Evolutionary conservation across 768 basidiomycete species (phyloP).

Genomic region (Russula emetica): DNA sequence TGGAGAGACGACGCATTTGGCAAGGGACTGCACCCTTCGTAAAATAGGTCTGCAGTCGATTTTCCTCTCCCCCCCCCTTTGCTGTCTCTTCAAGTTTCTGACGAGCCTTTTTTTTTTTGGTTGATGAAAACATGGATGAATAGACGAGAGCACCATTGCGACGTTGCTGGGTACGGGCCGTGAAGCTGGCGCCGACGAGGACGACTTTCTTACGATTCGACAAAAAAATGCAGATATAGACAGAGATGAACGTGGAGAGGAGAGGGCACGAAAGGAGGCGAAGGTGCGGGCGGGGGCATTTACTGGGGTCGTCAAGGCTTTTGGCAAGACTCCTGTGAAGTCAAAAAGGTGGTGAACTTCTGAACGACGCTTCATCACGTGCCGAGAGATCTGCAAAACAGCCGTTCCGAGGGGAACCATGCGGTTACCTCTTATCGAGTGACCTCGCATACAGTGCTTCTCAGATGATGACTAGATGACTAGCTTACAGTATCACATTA

Average conservation of each 20-base stretch:
- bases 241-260: conserved; percentile 50
- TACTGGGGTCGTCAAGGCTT: conserved; percentile 38
- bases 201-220: conserved; percentile 85
- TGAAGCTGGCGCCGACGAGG: conserved; percentile 83
- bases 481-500: neutral
- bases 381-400: neutral
- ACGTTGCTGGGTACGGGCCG: conserved; percentile 45
- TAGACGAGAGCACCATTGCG: conserved; percentile 39
- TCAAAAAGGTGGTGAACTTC: conserved; percentile 50
- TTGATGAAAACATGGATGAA: neutral
- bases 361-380: conserved; percentile 28
- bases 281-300: conserved; percentile 45
- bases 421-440: neutral
- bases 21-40: conserved; percentile 71
- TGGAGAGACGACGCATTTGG: conserved; percentile 78
- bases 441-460: neutral
- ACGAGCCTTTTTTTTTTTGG: neutral
- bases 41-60: conserved; percentile 39
- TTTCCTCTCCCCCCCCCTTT: neutral
- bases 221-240: conserved; percentile 59
- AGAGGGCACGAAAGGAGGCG: conserved; percentile 40
- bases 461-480: neutral
- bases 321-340: conserved; percentile 19
- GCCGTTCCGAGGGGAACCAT: neutral
- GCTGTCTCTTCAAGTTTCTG: neutral